These are phyloP conservation scores for Eimeria tenella DNA, from an alignment of 169 alveolate species.

Conservation along the genomic window DNA sequence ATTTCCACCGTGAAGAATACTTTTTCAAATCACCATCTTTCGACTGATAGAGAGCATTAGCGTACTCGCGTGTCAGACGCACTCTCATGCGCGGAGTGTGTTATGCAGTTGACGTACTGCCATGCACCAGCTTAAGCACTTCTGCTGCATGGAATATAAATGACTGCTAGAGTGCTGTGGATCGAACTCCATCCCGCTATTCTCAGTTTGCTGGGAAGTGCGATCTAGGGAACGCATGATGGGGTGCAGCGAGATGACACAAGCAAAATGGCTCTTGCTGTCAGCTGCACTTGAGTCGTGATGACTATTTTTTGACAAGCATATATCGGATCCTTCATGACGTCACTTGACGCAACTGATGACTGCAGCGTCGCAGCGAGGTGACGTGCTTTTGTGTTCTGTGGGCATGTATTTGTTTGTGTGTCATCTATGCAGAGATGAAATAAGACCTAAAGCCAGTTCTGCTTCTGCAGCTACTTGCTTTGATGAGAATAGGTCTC, in stretches of 20 bases:
- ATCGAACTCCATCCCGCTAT: conserved; percentile 50
- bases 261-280: no score
- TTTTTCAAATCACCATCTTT: conserved; percentile 53
- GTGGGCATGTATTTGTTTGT: not conserved
- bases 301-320: conserved; percentile 51
- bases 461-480: conserved; percentile 70
- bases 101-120: conserved; percentile 50
- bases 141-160: conserved; percentile 33
- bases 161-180: not conserved
- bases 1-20: not conserved
- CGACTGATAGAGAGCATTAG: conserved; percentile 33
- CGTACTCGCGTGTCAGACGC: no score
- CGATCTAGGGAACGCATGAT: conserved; percentile 37
- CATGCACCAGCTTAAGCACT: not conserved
- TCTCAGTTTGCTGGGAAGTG: conserved; percentile 42
- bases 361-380: conserved; percentile 4
- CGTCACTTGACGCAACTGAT: not conserved
- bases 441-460: conserved; percentile 59
- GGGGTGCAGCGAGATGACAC: conserved; percentile 33
- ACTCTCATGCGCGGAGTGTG: not conserved
- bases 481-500: conserved; percentile 59
- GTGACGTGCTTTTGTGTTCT: not conserved
- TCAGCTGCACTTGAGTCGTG: conserved; percentile 19
- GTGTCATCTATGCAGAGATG: no score
- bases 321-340: conserved; percentile 38